phyloP scores from a whole-genome alignment of 2,329 filamentous ascomycete species.

The Talaromyces marneffei region DNA sequence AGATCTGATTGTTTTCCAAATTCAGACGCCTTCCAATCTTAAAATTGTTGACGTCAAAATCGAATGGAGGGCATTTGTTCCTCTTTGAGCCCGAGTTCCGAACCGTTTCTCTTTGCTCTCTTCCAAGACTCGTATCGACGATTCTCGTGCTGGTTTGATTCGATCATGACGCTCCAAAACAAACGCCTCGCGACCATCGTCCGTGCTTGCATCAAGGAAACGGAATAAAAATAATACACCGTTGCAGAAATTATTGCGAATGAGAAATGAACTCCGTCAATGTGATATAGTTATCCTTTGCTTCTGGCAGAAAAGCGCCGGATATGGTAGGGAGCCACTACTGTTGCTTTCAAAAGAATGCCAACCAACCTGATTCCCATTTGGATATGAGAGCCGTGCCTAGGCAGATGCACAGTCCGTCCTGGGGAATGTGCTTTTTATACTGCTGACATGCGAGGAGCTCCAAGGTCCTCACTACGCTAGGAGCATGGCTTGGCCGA shows the following conservation, averaged over 20 bases:
- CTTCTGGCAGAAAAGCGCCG: background rate
- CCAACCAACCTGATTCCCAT: too few species aligned
- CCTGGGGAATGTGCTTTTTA: background rate
- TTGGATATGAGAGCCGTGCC: too few species aligned
- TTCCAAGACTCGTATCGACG: background rate
- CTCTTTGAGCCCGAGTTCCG: background rate
- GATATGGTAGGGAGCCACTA: background rate
- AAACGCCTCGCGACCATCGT: background rate
- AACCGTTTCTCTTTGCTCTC: background rate
- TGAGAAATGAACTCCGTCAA: background rate
- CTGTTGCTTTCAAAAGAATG: background rate
- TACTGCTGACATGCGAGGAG: background rate
- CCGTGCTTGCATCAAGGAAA: background rate
- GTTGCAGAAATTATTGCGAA: background rate
- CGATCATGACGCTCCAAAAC: background rate
- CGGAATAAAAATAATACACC: background rate
- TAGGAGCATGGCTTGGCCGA: background rate
- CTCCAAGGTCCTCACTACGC: background rate
- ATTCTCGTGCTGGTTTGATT: background rate
- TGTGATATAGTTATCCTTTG: background rate
- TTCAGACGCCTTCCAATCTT: background rate
- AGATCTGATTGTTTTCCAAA: background rate
- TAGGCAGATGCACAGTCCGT: too few species aligned
- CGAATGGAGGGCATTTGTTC: background rate
- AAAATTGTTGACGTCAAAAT: background rate